Conservation (phyloP, 805 yeast genomes). For the Wickerhamiella domercqiae region DNA sequence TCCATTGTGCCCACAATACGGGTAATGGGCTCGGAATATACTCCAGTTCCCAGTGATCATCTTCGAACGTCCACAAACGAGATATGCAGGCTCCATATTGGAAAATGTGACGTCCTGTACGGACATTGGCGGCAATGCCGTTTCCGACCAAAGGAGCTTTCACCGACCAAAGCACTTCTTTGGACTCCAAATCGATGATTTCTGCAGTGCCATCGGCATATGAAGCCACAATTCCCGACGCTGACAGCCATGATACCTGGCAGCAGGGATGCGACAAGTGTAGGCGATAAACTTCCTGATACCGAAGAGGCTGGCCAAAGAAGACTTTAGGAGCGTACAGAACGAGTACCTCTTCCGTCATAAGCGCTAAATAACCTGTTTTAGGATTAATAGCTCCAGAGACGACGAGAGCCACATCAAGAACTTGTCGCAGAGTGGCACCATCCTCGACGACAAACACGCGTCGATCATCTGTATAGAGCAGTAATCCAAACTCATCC, state of each 20-base stretch:
- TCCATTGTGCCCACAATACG: constrained; percentile 47
- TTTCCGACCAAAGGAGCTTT: not conserved
- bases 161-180: not conserved
- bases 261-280: too few relatives aligned
- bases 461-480: constrained; percentile 79
- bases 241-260: not conserved
- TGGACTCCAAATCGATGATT: not conserved
- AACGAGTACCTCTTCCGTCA: constrained; percentile 12
- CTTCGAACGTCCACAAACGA: constrained; percentile 58
- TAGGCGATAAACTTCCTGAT: not conserved
- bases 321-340: constrained; percentile 16
- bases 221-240: constrained; percentile 30
- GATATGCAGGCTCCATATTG: constrained; percentile 27
- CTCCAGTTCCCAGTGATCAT: constrained; percentile 49
- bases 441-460: constrained; percentile 46
- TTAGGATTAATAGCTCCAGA: constrained; percentile 47
- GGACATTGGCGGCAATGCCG: not conserved
- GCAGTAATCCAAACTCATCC: constrained; percentile 46
- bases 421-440: constrained; percentile 51
- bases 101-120: not conserved
- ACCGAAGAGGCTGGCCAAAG: constrained; percentile 12
- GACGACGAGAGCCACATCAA: constrained; percentile 50
- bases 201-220: constrained; percentile 10
- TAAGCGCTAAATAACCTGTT: constrained; percentile 34
- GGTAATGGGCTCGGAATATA: constrained; percentile 51